Conservation (phyloP, 164 flowering plant species). For the Macadamia tetraphylla region DNA sequence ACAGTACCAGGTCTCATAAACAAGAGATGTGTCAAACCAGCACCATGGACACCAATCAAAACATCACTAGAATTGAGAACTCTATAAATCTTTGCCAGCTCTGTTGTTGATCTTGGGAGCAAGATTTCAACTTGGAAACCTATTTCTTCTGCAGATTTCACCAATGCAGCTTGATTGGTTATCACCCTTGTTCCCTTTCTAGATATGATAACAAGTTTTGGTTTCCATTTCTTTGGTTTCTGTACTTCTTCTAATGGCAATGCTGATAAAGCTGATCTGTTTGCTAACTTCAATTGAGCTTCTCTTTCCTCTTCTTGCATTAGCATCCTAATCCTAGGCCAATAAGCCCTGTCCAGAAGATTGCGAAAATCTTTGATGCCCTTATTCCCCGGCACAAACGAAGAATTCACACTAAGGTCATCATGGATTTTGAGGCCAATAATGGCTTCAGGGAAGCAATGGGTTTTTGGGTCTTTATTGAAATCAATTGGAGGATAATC, state of each 20-base stretch:
- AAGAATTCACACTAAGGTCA: conserved; percentile 66
- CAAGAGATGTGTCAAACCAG: conserved; percentile 90
- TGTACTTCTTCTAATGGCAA: background rate
- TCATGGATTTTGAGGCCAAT: conserved; percentile 81
- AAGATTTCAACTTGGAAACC: conserved; percentile 69
- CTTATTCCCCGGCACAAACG: conserved; percentile 41
- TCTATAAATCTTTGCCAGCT: conserved; percentile 70
- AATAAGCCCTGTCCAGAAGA: conserved; percentile 60
- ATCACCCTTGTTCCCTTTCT: conserved; percentile 73
- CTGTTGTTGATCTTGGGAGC: conserved; percentile 54
- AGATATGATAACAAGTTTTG: conserved; percentile 60
- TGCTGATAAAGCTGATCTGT: conserved; percentile 16
- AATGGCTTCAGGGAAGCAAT: conserved; percentile 78
- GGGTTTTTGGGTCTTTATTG: conserved; percentile 43
- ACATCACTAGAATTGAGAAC: conserved; percentile 70
- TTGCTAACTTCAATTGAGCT: conserved; percentile 9
- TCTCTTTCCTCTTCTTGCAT: conserved; percentile 42
- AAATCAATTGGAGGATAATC: conserved; percentile 70
- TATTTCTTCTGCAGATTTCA: conserved; percentile 54
- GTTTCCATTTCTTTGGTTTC: conserved; percentile 43
- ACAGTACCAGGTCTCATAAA: conserved; percentile 72
- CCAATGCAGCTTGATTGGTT: conserved; percentile 53
- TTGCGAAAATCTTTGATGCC: conserved; percentile 59
- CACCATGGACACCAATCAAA: conserved; percentile 93
- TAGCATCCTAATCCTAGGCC: conserved; percentile 54